Conservation (phyloP, 1,139 yeast species). For the Schwanniomyces etchellsii region DNA sequence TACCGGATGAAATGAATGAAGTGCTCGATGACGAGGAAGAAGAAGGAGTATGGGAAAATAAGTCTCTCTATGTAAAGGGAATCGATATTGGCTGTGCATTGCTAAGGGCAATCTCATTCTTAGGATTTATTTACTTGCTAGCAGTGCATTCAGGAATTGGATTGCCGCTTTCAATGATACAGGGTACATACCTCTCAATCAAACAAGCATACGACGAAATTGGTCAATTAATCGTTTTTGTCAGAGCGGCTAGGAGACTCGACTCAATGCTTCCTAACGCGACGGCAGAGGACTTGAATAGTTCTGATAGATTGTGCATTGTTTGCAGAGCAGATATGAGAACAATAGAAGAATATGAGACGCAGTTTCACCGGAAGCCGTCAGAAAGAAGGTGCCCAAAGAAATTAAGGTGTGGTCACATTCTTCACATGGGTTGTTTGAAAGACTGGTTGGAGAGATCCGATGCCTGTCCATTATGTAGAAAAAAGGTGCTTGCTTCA, state of each 20-base stretch:
- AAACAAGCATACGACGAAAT: conserved; percentile 45
- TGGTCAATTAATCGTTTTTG: conserved; percentile 47
- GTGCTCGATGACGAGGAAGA: conserved; percentile 26
- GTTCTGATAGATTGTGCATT: conserved; percentile 63
- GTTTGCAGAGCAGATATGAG: conserved; percentile 84
- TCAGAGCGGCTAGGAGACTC: conserved; percentile 60
- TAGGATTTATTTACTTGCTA: conserved; percentile 31
- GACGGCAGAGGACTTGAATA: conserved; percentile 52
- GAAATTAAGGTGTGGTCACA: conserved; percentile 77
- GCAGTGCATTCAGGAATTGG: conserved; percentile 49
- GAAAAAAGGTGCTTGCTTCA: conserved; percentile 55
- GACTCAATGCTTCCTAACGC: conserved; percentile 62
- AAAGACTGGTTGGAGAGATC: conserved; percentile 93
- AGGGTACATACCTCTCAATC: conserved; percentile 58
- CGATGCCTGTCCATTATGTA: conserved; percentile 86
- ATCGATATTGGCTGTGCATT: conserved; percentile 49
- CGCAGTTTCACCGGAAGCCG: conserved; percentile 17
- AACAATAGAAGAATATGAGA: conserved; percentile 26
- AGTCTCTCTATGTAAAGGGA: conserved; percentile 53
- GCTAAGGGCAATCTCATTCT: conserved; percentile 31
- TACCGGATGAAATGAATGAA: conserved; percentile 6
- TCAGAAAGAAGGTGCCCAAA: conserved; percentile 57
- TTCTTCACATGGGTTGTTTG: conserved; percentile 84
- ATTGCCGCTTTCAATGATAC: conserved; percentile 62
- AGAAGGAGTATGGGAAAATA: conserved; percentile 65